Evolutionary conservation across 2,329 filamentous ascomycete genomes (phyloP).

Genomic region (Beauveria sp.): DNA sequence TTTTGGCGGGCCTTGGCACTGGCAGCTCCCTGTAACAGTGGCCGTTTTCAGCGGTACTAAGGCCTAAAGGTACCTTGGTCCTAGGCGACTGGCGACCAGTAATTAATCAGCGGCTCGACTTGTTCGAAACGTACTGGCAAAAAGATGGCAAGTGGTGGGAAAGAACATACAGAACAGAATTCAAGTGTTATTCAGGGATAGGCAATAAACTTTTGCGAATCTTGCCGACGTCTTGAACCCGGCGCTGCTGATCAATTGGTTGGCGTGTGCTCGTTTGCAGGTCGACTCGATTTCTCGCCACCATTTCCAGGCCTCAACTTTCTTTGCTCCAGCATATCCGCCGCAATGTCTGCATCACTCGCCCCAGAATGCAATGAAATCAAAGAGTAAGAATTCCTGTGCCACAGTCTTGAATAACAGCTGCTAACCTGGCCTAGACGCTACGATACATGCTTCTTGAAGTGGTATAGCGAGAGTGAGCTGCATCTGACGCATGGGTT

Average conservation of each 20-base stretch:
- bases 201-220: neutral
- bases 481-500: slow-evolving; percentile 14
- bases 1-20: neutral
- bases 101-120: slow-evolving; percentile 5
- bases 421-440: slow-evolving; percentile 45
- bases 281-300: slow-evolving; percentile 12
- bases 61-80: neutral
- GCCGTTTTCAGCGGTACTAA: neutral
- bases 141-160: neutral
- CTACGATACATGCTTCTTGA: slow-evolving; percentile 95
- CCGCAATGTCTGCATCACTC: slow-evolving; percentile 81
- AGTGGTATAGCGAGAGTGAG: slow-evolving; percentile 99
- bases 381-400: slow-evolving; percentile 64
- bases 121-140: neutral
- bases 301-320: neutral
- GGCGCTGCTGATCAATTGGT: neutral
- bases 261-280: neutral
- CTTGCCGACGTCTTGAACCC: too few species aligned
- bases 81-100: neutral
- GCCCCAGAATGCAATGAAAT: slow-evolving; percentile 91
- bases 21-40: neutral
- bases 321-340: slow-evolving; percentile 8
- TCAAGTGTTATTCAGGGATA: too few species aligned
- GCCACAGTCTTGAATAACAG: neutral
- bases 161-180: neutral